Base-by-base conservation (phyloP, 106 monocot genomes). In the Narthecium ossifragum region DNA sequence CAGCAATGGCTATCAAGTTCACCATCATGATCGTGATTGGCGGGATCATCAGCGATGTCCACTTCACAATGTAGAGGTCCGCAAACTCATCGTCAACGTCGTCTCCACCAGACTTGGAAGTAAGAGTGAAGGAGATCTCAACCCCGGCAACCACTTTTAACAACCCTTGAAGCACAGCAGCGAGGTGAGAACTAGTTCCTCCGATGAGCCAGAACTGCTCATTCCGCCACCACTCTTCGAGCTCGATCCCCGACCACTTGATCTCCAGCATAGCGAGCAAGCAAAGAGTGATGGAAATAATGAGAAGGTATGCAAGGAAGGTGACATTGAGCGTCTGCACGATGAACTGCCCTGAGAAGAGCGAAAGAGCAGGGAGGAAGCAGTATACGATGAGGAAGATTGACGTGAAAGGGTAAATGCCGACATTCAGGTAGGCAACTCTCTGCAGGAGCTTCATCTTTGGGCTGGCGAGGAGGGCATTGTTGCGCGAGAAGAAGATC, bases 401-500 rank as follows among this genome's bases (percentile, higher is more conserved):
- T 51, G 88, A 92, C 9, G 92, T 92, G 82, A 92, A 92, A 0
- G 92, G 92, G 51, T 92, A 92, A 39, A 92, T 73, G 64, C 78
- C 83, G 14, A 83, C 83, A 33, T 83, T 83, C 36, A 83, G 78
- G 31, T 83, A 84, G 0, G 80, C 92, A 2, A 92, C 57, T 27
- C 84, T 59, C 56, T 92, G 92, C 27, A 92, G 81, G 15, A 85
- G 2, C 75, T 88, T 92, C 92, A 92, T 92, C 57, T 60, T 92
- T 2, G 75, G 39, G 75, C 81, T 78, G 24, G 92, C 88, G 9
- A 92, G 51, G 1, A 92, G 18, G 2, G 92, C 92, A 25, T 92
- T 92, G 78, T 92, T 92, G 46, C 84, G 74, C 1, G 92, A 92
- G 68, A 92, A 92, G 84, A 92, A 92, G 75, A 92, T 88, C 68